Percentiles rank a stretch among this genome's conserved stretches.
phyloP scores from a whole-genome alignment of 306 rosid genomes.

The Dryas drummondii region DNA sequence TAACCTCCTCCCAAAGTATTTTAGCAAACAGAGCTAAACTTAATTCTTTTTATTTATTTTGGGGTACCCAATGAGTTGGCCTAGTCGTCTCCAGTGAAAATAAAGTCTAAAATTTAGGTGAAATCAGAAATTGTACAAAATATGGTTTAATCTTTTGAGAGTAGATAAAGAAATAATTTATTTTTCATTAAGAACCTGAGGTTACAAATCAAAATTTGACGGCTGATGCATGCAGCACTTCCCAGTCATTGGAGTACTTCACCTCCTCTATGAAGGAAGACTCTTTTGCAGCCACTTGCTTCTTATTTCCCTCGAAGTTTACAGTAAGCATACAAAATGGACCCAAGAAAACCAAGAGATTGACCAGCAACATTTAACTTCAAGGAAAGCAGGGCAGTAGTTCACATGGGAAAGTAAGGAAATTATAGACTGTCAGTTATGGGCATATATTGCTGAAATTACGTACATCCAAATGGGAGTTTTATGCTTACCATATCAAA shows the following conservation, averaged over 20 bases:
- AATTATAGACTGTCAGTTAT: conserved; percentile 1
- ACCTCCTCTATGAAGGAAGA: conserved; percentile 5
- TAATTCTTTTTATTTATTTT: too few species aligned
- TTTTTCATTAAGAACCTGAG: background rate
- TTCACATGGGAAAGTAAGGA: conserved; percentile 6
- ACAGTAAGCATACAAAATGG: conserved; percentile 65
- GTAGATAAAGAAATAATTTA: background rate
- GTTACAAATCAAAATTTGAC: conserved; percentile 14
- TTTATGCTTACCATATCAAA: conserved; percentile 43
- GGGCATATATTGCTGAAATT: background rate
- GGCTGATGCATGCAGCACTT: conserved; percentile 22
- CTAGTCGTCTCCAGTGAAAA: conserved; percentile 1
- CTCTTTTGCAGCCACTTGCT: conserved; percentile 5
- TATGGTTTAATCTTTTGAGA: background rate
- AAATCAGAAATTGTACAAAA: background rate
- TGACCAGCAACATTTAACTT: conserved; percentile 71
- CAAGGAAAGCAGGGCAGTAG: conserved; percentile 6
- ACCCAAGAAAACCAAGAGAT: conserved; percentile 67
- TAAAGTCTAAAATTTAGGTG: background rate
- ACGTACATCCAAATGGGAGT: background rate
- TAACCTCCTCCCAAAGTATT: too few species aligned
- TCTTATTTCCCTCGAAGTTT: conserved; percentile 58
- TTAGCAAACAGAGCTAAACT: too few species aligned
- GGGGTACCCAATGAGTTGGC: background rate
- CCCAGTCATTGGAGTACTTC: conserved; percentile 10